phyloP scores from a whole-genome alignment of 306 rosid genomes.

The Fragaria vesca region DNA sequence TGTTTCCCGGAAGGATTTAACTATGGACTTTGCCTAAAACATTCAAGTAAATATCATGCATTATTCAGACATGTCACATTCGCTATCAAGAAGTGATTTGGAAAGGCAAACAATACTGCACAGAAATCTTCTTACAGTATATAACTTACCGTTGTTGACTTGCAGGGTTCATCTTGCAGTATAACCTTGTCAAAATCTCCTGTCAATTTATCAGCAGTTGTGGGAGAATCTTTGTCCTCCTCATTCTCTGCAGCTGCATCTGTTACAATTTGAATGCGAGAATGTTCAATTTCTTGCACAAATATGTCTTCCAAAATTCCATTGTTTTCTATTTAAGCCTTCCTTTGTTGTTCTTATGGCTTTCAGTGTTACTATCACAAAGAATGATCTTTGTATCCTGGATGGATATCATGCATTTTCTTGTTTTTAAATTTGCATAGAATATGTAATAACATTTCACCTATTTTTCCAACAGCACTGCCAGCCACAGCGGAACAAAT shows the following conservation, averaged over 20 bases:
- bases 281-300: background rate
- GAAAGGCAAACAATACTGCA: background rate
- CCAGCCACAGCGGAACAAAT: constrained; percentile 82
- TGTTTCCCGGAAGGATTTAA: constrained; percentile 68
- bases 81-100: background rate
- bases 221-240: constrained; percentile 56
- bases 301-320: background rate
- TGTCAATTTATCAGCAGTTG: constrained; percentile 57
- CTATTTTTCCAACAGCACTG: constrained; percentile 16
- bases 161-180: constrained; percentile 85
- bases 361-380: background rate
- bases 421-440: background rate
- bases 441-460: background rate
- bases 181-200: constrained; percentile 66
- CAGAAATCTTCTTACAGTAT: background rate
- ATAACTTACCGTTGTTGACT: constrained; percentile 74
- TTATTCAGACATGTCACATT: background rate
- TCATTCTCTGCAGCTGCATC: constrained; percentile 59
- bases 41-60: constrained; percentile 8
- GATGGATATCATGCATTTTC: background rate
- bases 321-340: background rate
- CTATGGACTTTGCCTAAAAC: constrained; percentile 62
- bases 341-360: background rate
- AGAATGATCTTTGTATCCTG: background rate
- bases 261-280: background rate